Evolutionary conservation across 306 rosid genomes (phyloP).

Genomic region (Urtica urens): DNA sequence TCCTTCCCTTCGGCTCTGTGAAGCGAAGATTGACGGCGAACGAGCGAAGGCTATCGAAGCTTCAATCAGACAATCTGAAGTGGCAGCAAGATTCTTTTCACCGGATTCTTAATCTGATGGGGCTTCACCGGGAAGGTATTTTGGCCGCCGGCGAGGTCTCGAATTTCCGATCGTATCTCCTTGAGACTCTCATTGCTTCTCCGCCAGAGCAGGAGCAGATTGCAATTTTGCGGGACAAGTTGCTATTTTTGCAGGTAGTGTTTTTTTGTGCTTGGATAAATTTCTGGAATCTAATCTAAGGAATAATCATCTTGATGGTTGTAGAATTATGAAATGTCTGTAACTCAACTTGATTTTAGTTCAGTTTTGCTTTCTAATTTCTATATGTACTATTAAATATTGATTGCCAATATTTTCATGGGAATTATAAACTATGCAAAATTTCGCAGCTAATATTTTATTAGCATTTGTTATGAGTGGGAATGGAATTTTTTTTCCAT

Average conservation of each 20-base stretch:
- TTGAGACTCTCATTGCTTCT: constrained; percentile 64
- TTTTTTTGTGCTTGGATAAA: neutral
- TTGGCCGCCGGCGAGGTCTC: constrained; percentile 56
- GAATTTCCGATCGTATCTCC: constrained; percentile 56
- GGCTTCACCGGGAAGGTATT: constrained; percentile 86
- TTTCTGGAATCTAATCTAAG: neutral
- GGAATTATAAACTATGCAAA: no score
- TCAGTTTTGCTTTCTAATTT: neutral
- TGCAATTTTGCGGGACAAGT: constrained; percentile 56
- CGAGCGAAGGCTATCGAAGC: constrained; percentile 40
- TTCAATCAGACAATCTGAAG: constrained; percentile 77
- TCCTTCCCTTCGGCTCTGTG: constrained; percentile 78
- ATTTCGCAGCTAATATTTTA: no score
- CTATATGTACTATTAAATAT: neutral
- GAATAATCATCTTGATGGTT: no score
- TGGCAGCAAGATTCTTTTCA: constrained; percentile 98
- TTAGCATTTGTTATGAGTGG: no score
- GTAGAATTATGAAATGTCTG: no score
- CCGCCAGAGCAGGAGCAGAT: constrained; percentile 53
- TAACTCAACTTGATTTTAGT: no score
- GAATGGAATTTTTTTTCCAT: no score
- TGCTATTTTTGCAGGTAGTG: constrained; percentile 73
- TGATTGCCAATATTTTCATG: no score
- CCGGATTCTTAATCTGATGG: constrained; percentile 75
- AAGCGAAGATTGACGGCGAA: constrained; percentile 44